These are phyloP conservation scores for Claviceps humidiphila DNA, from an alignment of 2,329 filamentous ascomycete genomes.

Conservation along the genomic window DNA sequence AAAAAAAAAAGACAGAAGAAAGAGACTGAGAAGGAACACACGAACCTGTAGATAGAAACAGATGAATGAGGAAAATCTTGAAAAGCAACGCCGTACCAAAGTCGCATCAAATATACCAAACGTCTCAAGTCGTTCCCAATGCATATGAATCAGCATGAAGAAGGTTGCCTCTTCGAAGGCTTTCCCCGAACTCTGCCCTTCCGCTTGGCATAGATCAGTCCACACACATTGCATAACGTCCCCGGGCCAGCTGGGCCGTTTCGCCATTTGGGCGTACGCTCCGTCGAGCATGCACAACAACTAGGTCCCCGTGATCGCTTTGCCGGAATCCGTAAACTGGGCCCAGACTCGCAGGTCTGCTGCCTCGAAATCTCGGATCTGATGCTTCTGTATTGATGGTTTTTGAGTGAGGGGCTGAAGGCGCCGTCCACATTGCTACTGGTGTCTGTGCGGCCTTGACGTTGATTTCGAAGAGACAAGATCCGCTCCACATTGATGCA, in stretches of 20 bases:
- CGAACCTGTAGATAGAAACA: not conserved
- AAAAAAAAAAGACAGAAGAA: not conserved
- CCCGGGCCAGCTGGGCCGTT: constrained; percentile 60
- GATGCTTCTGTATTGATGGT: not conserved
- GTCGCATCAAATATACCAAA: not conserved
- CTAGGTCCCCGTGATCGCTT: constrained; percentile 14
- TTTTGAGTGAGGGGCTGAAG: not conserved
- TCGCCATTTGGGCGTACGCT: constrained; percentile 65
- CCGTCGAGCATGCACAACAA: constrained; percentile 43
- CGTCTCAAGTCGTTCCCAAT: not conserved
- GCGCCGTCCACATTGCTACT: not conserved
- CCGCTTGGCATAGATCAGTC: constrained; percentile 32
- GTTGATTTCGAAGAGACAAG: constrained; percentile 6
- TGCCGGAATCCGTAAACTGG: not conserved
- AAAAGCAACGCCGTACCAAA: not conserved
- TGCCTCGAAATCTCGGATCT: not conserved
- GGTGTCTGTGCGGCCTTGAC: not conserved
- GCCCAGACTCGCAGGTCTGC: not conserved
- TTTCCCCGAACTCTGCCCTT: constrained; percentile 4
- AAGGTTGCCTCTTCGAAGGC: not conserved
- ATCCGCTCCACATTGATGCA: constrained; percentile 6
- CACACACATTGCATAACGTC: constrained; percentile 62
- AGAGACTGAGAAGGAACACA: not conserved
- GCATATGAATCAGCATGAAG: constrained; percentile 4
- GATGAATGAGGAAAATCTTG: not conserved